Evolutionary conservation across 768 basidiomycete genomes (phyloP).

Genomic region (Tulasnella calospora): DNA sequence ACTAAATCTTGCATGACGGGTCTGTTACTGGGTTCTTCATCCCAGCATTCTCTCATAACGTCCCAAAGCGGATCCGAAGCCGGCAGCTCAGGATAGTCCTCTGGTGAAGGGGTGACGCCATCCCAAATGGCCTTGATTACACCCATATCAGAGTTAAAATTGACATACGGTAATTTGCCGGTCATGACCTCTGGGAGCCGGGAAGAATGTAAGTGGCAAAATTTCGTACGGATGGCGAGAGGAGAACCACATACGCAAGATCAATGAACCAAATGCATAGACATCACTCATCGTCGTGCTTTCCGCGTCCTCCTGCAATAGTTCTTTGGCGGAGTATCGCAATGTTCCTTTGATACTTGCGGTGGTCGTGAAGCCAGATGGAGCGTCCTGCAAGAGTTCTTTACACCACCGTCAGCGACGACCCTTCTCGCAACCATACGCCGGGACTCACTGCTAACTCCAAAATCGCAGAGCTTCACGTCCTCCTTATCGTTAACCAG

Average conservation of each 20-base stretch:
- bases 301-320: background rate
- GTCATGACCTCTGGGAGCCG: conserved; percentile 15
- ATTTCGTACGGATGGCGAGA: too few species aligned
- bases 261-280: conserved; percentile 9
- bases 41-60: conserved; percentile 13
- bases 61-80: conserved; percentile 2
- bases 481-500: conserved; percentile 13
- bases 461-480: conserved; percentile 21
- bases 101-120: background rate
- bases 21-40: background rate
- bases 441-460: background rate
- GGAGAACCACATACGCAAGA: background rate
- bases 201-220: background rate
- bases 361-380: background rate
- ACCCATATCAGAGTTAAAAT: background rate
- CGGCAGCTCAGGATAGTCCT: background rate
- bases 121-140: conserved; percentile 9
- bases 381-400: conserved; percentile 12
- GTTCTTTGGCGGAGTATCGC: conserved; percentile 15
- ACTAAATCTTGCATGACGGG: background rate
- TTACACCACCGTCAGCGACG: background rate
- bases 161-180: background rate
- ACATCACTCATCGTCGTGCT: conserved; percentile 14
- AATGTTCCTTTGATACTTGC: conserved; percentile 2
- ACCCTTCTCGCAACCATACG: background rate